Evolutionary conservation across 352 stramenopile species (phyloP).

Genomic region (Pythium graminicola): DNA sequence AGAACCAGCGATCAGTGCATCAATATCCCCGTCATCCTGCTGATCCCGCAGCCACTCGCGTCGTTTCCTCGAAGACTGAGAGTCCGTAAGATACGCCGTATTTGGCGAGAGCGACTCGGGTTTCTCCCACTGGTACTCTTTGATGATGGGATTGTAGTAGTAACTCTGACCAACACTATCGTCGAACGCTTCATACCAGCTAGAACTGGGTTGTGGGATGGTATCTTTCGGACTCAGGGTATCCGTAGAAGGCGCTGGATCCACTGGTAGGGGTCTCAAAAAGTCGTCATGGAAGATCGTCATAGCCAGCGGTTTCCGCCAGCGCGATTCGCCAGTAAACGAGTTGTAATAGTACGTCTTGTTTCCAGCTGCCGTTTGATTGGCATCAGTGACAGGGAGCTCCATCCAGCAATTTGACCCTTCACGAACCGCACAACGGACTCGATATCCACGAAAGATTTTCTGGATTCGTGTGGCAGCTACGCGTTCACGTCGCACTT

Average conservation of each 20-base stretch:
- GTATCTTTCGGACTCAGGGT: too few species aligned
- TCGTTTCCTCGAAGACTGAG: conserved; percentile 33
- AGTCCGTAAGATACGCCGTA: conserved; percentile 35
- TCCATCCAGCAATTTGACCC: conserved; percentile 77
- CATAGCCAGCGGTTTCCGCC: conserved; percentile 62
- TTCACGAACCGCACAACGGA: conserved; percentile 56
- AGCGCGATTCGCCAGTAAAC: conserved; percentile 60
- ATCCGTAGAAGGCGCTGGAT: too few species aligned
- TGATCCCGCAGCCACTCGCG: conserved; percentile 47
- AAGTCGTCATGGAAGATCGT: conserved; percentile 65
- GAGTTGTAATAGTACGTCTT: conserved; percentile 77
- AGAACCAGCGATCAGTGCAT: conserved; percentile 30
- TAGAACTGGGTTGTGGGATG: too few species aligned
- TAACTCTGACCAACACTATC: conserved; percentile 58
- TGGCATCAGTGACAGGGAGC: conserved; percentile 25
- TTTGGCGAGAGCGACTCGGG: conserved; percentile 21
- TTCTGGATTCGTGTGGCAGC: conserved; percentile 75
- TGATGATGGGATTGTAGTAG: conserved; percentile 67
- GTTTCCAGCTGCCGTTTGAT: conserved; percentile 7
- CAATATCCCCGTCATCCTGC: conserved; percentile 27
- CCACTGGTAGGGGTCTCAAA: conserved; percentile 26
- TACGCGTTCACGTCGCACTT: conserved; percentile 55
- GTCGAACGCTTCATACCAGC: conserved; percentile 77
- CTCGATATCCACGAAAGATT: conserved; percentile 69
- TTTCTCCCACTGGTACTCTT: conserved; percentile 73